Base-by-base conservation (phyloP, 768 basidiomycete genomes). In the Hericium coralloides region DNA sequence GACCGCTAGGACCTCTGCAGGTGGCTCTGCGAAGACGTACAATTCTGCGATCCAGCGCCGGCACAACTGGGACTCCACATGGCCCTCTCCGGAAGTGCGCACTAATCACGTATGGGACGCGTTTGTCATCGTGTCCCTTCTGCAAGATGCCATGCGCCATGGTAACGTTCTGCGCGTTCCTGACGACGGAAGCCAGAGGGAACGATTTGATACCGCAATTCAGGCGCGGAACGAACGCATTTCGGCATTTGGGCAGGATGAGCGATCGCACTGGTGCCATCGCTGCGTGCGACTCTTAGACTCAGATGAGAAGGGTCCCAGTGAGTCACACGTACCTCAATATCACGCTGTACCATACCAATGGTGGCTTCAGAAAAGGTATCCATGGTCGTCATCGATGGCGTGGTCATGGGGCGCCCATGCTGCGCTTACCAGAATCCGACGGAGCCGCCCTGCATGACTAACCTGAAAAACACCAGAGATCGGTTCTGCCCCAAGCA, bases 61-160 rank as follows among this genome's bases (percentile, higher is more conserved):
- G 15, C 6, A 15, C 14, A 31, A 31, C 6, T 41, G 15, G 39
- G 39, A 41, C 12, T 12, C 39, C 15, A 15, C 18, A 2, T 49
- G 49, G 20, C 23, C 23, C 20, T 20, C 18, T 7, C 23, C 10
- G 7, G 23, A n/a, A 1, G 36, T 56, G 15, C 31, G 38, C n/a
- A 62, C 63, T 2, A 62, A 69, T 12, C 67, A 72, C 39, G 64
- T 72, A 15, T 72, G 69, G 66, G 66, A 69, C 59, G 64, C 60
- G 0, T 73, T 70, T 49, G 51, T 69, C 15, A 60, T 67, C 4
- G 18, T 62, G 10, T 57, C 66, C 1, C 62, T 71, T 1, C 64
- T 73, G 10, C 60, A 70, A 7, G 65, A 70, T 51, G 38, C 57
- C 20, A 4, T 59, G 1, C 50, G 43, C 0, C 59, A 55, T 0